Evolutionary conservation across 2,329 filamentous ascomycete species (phyloP).

Genomic region (Dactylellina cionopaga): DNA sequence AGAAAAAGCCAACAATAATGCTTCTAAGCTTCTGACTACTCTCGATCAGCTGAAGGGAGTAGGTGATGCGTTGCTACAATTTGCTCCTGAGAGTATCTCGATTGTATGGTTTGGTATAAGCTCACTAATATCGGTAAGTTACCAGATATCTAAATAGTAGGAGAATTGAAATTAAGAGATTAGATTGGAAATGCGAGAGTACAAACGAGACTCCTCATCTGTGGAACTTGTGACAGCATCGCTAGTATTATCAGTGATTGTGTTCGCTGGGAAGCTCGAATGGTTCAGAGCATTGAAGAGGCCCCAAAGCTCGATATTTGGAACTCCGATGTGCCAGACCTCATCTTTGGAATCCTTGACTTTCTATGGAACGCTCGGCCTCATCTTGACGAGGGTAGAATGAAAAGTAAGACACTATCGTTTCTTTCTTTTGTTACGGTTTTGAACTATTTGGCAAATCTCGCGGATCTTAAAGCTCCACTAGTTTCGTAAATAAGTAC

Average conservation of each 20-base stretch:
- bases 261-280: slow-evolving; percentile 21
- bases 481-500: neutral
- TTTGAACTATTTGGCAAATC: neutral
- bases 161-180: neutral
- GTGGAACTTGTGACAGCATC: slow-evolving; percentile 31
- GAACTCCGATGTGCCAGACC: slow-evolving; percentile 23
- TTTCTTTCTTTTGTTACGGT: neutral
- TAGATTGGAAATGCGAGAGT: slow-evolving; percentile 28
- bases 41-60: slow-evolving; percentile 5
- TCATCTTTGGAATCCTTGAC: slow-evolving; percentile 30
- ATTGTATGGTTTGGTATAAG: slow-evolving; percentile 28
- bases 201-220: slow-evolving; percentile 28
- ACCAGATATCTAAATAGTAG: neutral
- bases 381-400: slow-evolving; percentile 15
- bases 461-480: neutral
- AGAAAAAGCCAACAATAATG: slow-evolving; percentile 9
- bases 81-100: slow-evolving; percentile 15
- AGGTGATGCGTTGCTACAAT: slow-evolving; percentile 9
- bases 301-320: slow-evolving; percentile 23
- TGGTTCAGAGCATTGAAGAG: neutral
- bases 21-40: neutral
- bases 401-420: slow-evolving; percentile 10
- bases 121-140: slow-evolving; percentile 15
- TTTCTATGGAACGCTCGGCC: slow-evolving; percentile 39
- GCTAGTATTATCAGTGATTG: slow-evolving; percentile 22